Conservation (phyloP, 305 asterid species). For the Fraxinus sp. region DNA sequence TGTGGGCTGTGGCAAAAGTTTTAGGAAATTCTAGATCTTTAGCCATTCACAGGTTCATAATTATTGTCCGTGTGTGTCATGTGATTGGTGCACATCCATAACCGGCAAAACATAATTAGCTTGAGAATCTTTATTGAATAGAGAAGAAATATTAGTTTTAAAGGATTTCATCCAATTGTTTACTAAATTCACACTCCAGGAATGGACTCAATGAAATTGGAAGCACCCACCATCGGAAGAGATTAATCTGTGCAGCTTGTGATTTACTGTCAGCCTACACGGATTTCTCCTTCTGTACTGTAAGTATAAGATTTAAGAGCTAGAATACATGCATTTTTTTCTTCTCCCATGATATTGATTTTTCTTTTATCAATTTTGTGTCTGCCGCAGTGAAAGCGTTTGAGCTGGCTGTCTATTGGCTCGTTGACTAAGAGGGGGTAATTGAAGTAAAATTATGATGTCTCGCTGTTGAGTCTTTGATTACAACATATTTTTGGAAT, state of each 20-base stretch:
- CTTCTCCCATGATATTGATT: not conserved
- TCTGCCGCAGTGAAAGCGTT: constrained; percentile 17
- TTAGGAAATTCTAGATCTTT: not conserved
- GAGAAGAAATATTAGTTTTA: not conserved
- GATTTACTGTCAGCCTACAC: constrained; percentile 4
- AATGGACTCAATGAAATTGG: constrained; percentile 1
- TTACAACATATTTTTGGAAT: not conserved
- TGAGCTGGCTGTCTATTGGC: constrained; percentile 4
- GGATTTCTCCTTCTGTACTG: constrained; percentile 12
- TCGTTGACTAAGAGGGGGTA: constrained; percentile 14
- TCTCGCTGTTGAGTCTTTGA: not conserved
- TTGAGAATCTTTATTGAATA: not conserved
- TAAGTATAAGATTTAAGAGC: constrained; percentile 14
- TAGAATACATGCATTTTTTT: not conserved
- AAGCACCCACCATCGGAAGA: constrained; percentile 13
- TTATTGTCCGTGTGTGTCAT: not conserved
- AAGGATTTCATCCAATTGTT: not conserved
- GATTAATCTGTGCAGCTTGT: constrained; percentile 6
- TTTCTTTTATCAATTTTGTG: not conserved
- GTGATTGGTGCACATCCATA: not conserved
- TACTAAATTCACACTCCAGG: constrained; percentile 19
- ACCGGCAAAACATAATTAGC: constrained; percentile 3
- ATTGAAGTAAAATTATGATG: not conserved
- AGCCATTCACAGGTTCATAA: not conserved
- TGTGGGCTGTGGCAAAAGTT: not conserved